Percentiles rank a stretch among this genome's conserved stretches.
These are phyloP conservation scores for Colletotrichum sp. DNA, from an alignment of 2,329 filamentous ascomycete genomes.

Conservation along the genomic window DNA sequence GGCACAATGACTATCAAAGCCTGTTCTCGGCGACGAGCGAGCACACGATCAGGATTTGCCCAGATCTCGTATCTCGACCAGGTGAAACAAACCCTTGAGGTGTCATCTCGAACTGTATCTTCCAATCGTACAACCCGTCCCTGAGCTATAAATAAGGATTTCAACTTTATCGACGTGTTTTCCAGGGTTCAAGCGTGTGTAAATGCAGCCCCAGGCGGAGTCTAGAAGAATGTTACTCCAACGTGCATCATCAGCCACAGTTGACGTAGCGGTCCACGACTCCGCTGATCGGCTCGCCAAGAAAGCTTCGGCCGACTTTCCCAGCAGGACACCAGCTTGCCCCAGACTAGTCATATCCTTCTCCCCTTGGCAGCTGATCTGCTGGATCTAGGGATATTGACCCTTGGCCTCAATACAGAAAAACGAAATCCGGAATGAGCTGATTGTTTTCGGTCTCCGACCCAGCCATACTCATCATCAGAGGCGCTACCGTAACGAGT, in stretches of 20 bases:
- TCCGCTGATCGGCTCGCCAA: slow-evolving; percentile 14
- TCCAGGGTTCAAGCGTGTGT: not conserved
- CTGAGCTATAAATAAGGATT: slow-evolving; percentile 12
- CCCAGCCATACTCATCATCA: not conserved
- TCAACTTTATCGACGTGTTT: not conserved
- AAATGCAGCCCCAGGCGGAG: not conserved
- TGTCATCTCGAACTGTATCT: not conserved
- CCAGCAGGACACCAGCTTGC: not conserved
- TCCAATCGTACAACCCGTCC: not conserved
- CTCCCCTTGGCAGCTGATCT: not conserved
- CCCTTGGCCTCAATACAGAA: not conserved
- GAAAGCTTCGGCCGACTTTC: slow-evolving; percentile 16
- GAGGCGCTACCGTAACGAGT: not conserved
- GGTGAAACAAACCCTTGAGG: not conserved
- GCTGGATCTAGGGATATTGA: not conserved
- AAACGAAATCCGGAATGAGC: not conserved
- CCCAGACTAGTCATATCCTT: not conserved
- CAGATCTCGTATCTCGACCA: slow-evolving; percentile 6
- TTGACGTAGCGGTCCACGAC: slow-evolving; percentile 13
- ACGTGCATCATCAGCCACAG: slow-evolving; percentile 11
- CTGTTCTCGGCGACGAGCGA: not conserved
- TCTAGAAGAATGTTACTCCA: not conserved
- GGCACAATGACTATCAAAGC: not conserved
- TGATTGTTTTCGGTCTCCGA: not conserved
- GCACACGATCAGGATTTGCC: not conserved